Evolutionary conservation across 441 rosid species (phyloP).

Genomic region (Gossypium trilobum): DNA sequence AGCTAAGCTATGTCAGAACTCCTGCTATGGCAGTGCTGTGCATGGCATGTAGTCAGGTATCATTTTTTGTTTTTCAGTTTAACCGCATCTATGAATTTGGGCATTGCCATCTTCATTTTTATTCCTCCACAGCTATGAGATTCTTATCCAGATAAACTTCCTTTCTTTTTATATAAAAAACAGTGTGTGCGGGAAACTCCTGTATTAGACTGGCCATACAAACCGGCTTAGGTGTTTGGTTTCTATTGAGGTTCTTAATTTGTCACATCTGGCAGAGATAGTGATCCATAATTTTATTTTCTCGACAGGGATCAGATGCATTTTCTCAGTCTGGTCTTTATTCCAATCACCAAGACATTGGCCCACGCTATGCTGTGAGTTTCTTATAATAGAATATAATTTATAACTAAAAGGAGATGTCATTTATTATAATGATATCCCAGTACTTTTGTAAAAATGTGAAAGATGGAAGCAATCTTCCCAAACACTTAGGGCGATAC

Average conservation of each 20-base stretch:
- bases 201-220: too few species aligned
- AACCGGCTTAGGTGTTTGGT: background rate
- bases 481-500: background rate
- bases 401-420: background rate
- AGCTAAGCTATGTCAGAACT: constrained; percentile 73
- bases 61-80: constrained; percentile 18
- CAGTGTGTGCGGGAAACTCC: too few species aligned
- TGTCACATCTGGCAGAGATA: constrained; percentile 15
- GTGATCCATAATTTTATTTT: constrained; percentile 16
- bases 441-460: background rate
- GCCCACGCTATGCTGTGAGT: constrained; percentile 74
- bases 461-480: background rate
- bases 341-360: constrained; percentile 98
- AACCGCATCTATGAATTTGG: background rate
- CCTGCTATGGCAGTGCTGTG: constrained; percentile 94
- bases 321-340: constrained; percentile 96
- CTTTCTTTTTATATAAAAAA: background rate
- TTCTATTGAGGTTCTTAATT: constrained; percentile 6
- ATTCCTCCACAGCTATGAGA: background rate
- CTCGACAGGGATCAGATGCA: constrained; percentile 84
- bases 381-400: background rate
- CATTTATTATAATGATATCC: background rate
- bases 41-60: constrained; percentile 99
- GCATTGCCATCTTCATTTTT: background rate
- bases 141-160: background rate